Evolutionary conservation across 2,329 filamentous ascomycete genomes (phyloP), one percentile per base, ranked within the genome.

Genomic region (Diaporthe citriasiana): DNA sequence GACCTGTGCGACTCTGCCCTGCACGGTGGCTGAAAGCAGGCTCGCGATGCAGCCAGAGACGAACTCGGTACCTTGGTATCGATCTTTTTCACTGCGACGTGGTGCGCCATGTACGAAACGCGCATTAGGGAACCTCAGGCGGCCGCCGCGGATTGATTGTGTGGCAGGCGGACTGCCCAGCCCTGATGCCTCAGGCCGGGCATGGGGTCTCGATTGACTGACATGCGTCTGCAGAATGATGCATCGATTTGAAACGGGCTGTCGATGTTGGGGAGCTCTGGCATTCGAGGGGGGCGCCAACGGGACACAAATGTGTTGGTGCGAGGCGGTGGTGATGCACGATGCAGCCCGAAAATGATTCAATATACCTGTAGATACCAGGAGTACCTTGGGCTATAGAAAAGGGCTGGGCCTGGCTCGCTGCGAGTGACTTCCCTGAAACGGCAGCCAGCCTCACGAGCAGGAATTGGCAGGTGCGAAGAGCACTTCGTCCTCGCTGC

Each of bases 101-200:
- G 69, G 42, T 60, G 56, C 42, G 55, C 57, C 69, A 71, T 71
- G 69, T 71, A 63, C 56, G 45, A 63, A 63, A 30, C 25, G 27
- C 55, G 59, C 33, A 63, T 71, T 71, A 42, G 56, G 70, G 30
- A 42, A 63, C 8, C 33, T 42, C n/a, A 55, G 47, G 70, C 70
- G 57, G 56, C 56, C 70, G 70, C 59, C 35, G 33, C 35, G 45
- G 47, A n/a, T 42, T 25, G 45, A 33, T 71, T 33, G 55, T 60
- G 69, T 71, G 33, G 70, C 33, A 71, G 56, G 42, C 27, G 35
- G 25, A 42, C 45, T 53, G 70, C 56, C 70, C 70, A 53, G 56
- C 35, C 45, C 45, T 25, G 45, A 38, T 53, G 70, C 42, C 51
- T 63, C 38, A 51, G 70, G 40, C 42, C 15, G 45, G 45, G 40